phyloP scores from a whole-genome alignment of 2,329 filamentous ascomycete genomes.

The Coleophoma cylindrospora region DNA sequence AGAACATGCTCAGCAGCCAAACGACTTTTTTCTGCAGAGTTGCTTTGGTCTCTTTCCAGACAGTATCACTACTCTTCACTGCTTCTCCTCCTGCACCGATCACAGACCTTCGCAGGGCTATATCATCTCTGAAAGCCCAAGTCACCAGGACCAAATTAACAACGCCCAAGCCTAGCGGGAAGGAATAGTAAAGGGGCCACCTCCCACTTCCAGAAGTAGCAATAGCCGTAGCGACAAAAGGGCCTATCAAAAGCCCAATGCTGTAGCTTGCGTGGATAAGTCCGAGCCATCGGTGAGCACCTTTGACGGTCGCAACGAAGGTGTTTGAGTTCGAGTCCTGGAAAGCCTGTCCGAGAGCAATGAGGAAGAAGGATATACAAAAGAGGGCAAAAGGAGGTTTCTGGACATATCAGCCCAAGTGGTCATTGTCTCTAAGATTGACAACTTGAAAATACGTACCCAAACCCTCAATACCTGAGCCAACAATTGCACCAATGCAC shows the following conservation, averaged over 20 bases:
- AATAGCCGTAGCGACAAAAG: conserved; percentile 48
- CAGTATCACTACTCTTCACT: conserved; percentile 25
- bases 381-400: conserved; percentile 52
- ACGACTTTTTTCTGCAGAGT: conserved; percentile 40
- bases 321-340: conserved; percentile 61
- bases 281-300: conserved; percentile 53
- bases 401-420: not conserved
- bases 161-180: conserved; percentile 47
- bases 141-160: conserved; percentile 42
- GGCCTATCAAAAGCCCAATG: conserved; percentile 47
- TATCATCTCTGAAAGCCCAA: conserved; percentile 42
- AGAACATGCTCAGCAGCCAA: conserved; percentile 57
- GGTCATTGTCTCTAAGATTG: not conserved
- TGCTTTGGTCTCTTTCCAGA: conserved; percentile 36
- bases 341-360: conserved; percentile 54
- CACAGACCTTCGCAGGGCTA: not conserved
- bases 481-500: conserved; percentile 48
- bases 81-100: not conserved
- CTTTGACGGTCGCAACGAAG: conserved; percentile 46
- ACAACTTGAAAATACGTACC: conserved; percentile 14
- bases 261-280: conserved; percentile 59
- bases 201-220: conserved; percentile 32
- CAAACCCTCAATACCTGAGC: conserved; percentile 51
- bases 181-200: conserved; percentile 53
- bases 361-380: conserved; percentile 51